phyloP scores from a whole-genome alignment of 345 rosid species.

The Eucalyptus erythrocorys region DNA sequence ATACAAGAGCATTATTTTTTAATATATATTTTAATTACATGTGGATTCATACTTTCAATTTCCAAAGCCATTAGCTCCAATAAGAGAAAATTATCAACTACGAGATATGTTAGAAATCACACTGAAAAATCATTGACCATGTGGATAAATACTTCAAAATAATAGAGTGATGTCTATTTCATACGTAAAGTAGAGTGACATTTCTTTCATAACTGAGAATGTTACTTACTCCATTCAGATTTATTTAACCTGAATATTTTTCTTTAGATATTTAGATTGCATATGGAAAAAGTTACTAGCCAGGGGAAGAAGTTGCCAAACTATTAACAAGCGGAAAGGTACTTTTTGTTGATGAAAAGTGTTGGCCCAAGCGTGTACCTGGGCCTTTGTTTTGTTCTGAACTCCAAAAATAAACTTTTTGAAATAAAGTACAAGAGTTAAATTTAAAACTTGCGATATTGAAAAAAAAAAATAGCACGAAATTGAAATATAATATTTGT shows the following conservation, averaged over 20 bases:
- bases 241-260: too few relatives aligned
- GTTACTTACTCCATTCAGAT: not conserved
- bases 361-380: not conserved
- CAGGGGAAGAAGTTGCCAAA: not conserved
- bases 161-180: too few relatives aligned
- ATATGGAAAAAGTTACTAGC: not conserved
- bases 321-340: not conserved
- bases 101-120: not conserved
- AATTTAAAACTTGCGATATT: not conserved
- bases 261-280: not conserved
- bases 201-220: not conserved
- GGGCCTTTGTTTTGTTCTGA: not conserved
- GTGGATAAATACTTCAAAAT: too few relatives aligned
- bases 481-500: too few relatives aligned
- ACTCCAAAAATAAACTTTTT: not conserved
- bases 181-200: not conserved
- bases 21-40: too few relatives aligned
- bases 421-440: not conserved
- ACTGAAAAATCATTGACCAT: accelerated
- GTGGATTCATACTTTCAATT: not conserved
- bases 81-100: not conserved
- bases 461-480: too few relatives aligned
- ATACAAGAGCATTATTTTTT: too few relatives aligned
- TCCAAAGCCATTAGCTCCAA: not conserved
- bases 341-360: not conserved